Evolutionary conservation across 805 yeast species (phyloP), one percentile per base, ranked within the genome.

Genomic region (Kodamaea lidongshanica): DNA sequence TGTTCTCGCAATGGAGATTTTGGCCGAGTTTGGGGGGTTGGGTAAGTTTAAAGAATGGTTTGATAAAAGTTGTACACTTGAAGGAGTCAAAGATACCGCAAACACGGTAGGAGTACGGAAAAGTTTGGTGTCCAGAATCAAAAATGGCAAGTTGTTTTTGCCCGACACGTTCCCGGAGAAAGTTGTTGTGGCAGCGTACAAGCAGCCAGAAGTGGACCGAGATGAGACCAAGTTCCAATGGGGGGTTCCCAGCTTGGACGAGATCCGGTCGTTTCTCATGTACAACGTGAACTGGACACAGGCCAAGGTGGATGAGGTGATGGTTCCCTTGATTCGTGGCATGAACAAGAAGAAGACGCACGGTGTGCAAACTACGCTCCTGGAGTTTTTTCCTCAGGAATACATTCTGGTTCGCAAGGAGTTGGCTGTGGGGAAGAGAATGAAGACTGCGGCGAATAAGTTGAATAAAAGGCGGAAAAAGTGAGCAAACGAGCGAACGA

Each of bases 231-330:
- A 70, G 32, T 88, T 92, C 56, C 71, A 71, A 27, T 92, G 98
- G 98, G 97, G 96, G 0, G 58, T 65, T 2, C 96, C 96, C 0
- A 86, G 84, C 50, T 56, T 88, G 35, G 96, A 87, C 44, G 76
- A 74, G 41, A 60, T 92, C 29, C 59, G 96, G 17, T 64, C 73
- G 1, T 88, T 72, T 42, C 61, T 92, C 52, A 72, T 71, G 70
- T 63, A 58, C 26, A 74, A 74, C 25, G 76, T 87, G 6, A 87
- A 88, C 3, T 94, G 99, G 96, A 59, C 70, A 3, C 76, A 75
- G 44, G 77, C 69, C 6, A 69, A 74, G 35, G 79, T 85, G 3
- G 94, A 89, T 47, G 88, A 84, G 45, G 78, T 87, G 3, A 60
- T 92, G 49, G 67, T 88, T 12, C 99, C 98, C 3, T 71, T 92